Evolutionary conservation across 2,329 filamentous ascomycete genomes (phyloP), one percentile per base, ranked within the genome.

Genomic region (Purpureocillium lavendulum): DNA sequence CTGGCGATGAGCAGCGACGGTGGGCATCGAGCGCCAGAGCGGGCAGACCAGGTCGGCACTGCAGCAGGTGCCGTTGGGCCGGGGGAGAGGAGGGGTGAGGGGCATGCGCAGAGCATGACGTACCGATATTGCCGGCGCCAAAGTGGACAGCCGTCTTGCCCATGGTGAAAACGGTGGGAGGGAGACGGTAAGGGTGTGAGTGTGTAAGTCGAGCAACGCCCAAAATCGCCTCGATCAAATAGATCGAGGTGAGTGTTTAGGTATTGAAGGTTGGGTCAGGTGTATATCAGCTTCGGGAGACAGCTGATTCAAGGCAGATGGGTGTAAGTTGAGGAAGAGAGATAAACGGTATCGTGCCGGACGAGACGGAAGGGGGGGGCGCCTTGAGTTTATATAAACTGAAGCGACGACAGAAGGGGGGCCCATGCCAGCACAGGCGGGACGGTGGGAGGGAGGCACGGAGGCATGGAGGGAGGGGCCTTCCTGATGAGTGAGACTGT

Each of bases 111-210:
- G 21, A 9, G 13, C 6, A 36, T 14, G 30, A 56, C 67, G 40
- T 66, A 65, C 82, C 86, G 58, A 92, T 90, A 64, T 90, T 90
- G 59, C 86, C 86, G 54, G 84, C 84, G 50, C 86, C 86, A 53
- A 92, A 90, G 67, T 90, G 86, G 60, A 90, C 77, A 50, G 85
- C 85, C 60, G 83, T 87, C 61, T 78, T 80, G 48, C 57, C 61
- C 67, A 72, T 73, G 45, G 38, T 69, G 57, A 41, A 33, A 43
- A 37, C 40, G 17, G 42, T 36, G 32, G 21, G 10, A 28, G 15
- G 8, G 12, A 13, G 29, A 30, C n/a, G 29, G 29, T 12, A 12
- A 12, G n/a, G n/a, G 29, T 12, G 13, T 12, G 29, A 30, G 21
- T 26, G 21, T 26, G 21, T 26, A 26, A 26, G 21, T 26, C 21